Conservation (phyloP, 768 basidiomycete species). For the Podaxis sp. region DNA sequence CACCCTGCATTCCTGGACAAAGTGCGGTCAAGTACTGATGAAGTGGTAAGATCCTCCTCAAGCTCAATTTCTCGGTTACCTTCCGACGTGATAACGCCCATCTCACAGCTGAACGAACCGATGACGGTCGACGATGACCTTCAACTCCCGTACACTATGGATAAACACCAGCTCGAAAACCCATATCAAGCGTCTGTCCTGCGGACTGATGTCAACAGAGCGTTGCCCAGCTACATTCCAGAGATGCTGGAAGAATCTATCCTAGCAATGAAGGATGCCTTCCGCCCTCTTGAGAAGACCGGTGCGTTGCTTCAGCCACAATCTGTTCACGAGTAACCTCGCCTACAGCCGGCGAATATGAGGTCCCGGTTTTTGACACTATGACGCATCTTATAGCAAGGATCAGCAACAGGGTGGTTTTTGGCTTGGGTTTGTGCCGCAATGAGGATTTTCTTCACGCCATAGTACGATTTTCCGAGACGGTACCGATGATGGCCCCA, state of each 20-base stretch:
- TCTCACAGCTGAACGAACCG: conserved; percentile 33
- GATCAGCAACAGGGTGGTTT: conserved; percentile 38
- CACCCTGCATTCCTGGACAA: conserved; percentile 31
- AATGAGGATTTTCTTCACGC: conserved; percentile 33
- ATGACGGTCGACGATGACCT: conserved; percentile 35
- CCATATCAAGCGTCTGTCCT: conserved; percentile 36
- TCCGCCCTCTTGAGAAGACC: conserved; percentile 19
- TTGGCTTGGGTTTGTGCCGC: conserved; percentile 35
- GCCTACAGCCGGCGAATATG: conserved; percentile 21
- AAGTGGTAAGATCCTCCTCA: conserved; percentile 25
- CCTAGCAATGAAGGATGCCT: conserved; percentile 29
- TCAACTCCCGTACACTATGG: conserved; percentile 38
- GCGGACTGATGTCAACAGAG: conserved; percentile 36
- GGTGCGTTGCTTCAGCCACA: conserved; percentile 10
- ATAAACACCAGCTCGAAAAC: conserved; percentile 31
- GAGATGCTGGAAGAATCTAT: conserved; percentile 36
- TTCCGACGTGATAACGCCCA: neutral
- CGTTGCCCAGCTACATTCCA: conserved; percentile 35
- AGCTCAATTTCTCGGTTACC: neutral
- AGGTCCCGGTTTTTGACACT: conserved; percentile 31
- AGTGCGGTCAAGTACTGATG: conserved; percentile 32
- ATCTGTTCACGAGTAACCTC: neutral
- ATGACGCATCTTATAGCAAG: conserved; percentile 39
- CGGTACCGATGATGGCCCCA: conserved; percentile 31
- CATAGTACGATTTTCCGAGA: conserved; percentile 35